Evolutionary conservation across 208 protist species (phyloP).

Genomic region (Trypanosoma mega): DNA sequence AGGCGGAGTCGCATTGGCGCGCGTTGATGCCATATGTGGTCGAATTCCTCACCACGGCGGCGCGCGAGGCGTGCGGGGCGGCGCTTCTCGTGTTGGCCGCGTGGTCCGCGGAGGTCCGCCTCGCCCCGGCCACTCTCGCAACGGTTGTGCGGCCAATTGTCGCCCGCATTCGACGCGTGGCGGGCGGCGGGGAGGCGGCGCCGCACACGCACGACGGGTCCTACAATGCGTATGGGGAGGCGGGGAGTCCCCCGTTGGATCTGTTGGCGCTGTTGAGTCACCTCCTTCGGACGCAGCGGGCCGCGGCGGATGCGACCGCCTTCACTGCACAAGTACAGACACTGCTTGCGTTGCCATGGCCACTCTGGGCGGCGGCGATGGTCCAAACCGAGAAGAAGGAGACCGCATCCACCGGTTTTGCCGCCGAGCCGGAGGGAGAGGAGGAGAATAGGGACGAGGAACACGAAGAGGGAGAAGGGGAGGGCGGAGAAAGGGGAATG

Average conservation of each 20-base stretch:
- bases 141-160: constrained; percentile 64
- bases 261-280: constrained; percentile 62
- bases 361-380: too few species aligned
- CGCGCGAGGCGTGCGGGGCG: constrained; percentile 56
- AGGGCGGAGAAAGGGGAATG: constrained; percentile 3
- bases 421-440: too few species aligned
- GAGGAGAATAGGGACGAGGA: too few species aligned
- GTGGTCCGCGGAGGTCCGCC: constrained; percentile 65
- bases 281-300: constrained; percentile 57
- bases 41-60: constrained; percentile 45
- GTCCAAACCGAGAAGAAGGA: too few species aligned
- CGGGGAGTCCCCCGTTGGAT: constrained; percentile 43
- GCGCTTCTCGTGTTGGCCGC: constrained; percentile 71
- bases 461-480: constrained; percentile 27
- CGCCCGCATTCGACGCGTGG: constrained; percentile 28
- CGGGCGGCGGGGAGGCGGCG: too few species aligned
- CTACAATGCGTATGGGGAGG: neutral
- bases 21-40: constrained; percentile 72
- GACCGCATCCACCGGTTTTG: too few species aligned
- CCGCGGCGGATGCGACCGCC: constrained; percentile 23
- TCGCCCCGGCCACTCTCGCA: constrained; percentile 55
- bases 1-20: constrained; percentile 73
- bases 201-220: too few species aligned
- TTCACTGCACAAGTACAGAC: too few species aligned
- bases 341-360: too few species aligned